phyloP scores from a whole-genome alignment of 208 protist species.

The Vickermania spadyakhi region DNA sequence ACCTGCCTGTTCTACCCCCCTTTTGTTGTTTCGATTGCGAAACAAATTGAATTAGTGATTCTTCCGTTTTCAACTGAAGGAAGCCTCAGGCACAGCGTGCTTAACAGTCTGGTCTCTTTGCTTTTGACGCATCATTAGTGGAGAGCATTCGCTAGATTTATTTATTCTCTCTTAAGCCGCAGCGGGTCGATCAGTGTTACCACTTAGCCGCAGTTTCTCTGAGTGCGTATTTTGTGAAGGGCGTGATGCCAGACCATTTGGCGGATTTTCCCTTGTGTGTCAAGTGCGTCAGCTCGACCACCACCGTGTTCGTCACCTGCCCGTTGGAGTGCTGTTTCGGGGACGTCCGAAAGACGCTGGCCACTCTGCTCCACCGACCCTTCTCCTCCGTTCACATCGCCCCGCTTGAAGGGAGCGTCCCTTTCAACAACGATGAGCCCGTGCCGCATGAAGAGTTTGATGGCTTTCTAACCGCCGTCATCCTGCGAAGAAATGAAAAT shows the following conservation, averaged over 20 bases:
- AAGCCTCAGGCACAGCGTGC: no score
- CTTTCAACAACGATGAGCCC: conserved; percentile 21
- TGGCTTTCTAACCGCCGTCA: conserved; percentile 21
- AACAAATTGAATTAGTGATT: no score
- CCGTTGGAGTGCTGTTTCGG: conserved; percentile 40
- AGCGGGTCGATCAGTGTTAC: no score
- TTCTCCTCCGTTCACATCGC: conserved; percentile 31
- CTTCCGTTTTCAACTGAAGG: no score
- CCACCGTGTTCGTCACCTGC: conserved; percentile 55
- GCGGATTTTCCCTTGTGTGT: conserved; percentile 43
- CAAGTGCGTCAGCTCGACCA: conserved; percentile 35
- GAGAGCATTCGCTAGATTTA: no score
- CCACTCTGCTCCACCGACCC: conserved; percentile 31
- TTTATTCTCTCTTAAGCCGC: no score
- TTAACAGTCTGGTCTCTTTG: no score
- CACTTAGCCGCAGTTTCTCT: no score
- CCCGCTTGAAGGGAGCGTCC: conserved; percentile 1
- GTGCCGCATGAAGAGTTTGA: conserved; percentile 20
- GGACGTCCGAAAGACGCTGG: conserved; percentile 65
- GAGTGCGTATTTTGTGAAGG: no score
- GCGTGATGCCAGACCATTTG: not conserved
- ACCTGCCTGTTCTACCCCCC: no score
- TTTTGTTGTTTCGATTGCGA: no score
- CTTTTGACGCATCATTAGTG: no score
- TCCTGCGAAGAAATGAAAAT: conserved; percentile 19